Base-by-base conservation (phyloP, 2,329 filamentous ascomycete genomes). In the Diaporthe ampelina region DNA sequence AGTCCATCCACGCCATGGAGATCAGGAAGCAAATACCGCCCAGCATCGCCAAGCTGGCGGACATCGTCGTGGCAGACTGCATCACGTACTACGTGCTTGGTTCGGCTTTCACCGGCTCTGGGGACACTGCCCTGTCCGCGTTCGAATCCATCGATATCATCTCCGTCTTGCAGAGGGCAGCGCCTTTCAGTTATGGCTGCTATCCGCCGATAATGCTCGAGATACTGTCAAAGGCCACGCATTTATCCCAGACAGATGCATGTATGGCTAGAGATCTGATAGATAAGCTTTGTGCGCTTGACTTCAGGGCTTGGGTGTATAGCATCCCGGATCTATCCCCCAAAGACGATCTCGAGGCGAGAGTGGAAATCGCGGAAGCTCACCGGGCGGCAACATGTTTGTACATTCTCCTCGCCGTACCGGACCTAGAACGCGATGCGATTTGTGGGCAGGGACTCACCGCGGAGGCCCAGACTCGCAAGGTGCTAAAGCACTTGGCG, bases 11-110 rank as follows among this genome's bases (percentile, higher is more conserved):
- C 35, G 63, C 73, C 45, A 67, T 71, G 61, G 50, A 65, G 24
- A 59, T n/a, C n/a, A 59, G 56, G 37, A 57, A 50, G 7, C 43
- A 35, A 24, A 65, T 63, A 29, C 43, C 73, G 7, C 56, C 59
- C 3, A 70, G 81, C 6, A 81, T 85, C 58, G 81, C 82, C 61
- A 79, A 82, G 0, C 75, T 87, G 63, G 79, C 85, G 48, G 84
- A 88, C 74, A 85, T 86, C 75, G 82, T 88, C 73, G 79, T 87
- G 29, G 86, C 86, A 0, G 86, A 88, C 37, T 88, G 85, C 76
- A 85, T 88, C 70, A 85, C 86, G 78, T 88, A 87, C 76, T 86
- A 85, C 59, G 85, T 88, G 58, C 78, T 87, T 26, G 85, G 83
- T 1, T 86, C 86, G 1, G 84, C 85, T 8, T 86, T 88, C 75